Base-by-base conservation (phyloP, 495 filamentous ascomycete species). In the Neurospora sp. region DNA sequence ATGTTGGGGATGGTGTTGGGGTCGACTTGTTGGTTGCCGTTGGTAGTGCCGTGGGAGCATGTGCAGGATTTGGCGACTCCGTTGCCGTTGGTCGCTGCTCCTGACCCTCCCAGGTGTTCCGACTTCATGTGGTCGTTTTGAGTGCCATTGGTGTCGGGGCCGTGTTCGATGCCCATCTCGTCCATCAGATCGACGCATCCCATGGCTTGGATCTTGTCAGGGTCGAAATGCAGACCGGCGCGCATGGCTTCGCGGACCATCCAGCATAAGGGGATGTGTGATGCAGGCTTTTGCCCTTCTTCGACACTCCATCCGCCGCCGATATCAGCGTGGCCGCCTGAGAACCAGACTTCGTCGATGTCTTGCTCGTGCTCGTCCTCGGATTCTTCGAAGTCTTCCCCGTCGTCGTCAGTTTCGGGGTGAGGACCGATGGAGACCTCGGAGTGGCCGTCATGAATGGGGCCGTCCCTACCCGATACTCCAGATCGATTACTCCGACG, bases 261-360 rank as follows among this genome's bases (percentile, higher is more conserved):
- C 89, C 93, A 96, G 5, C 92, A 88, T 4, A 96, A 83, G 3
- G 93, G 92, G 9, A 90, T 86, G 77, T 97, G 92, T 72, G 90
- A 92, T 14, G 94, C 85, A 3, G 91, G 81, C 62, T 86, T 83
- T 78, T 90, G 87, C 1, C 85, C 89, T 0, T 82, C 77, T 0
- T 83, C 74, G 5, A 91, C 81, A 71, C 89, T 89, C 93, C 93
- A 97, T 1, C 93, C 93, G 31, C 94, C 93, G 18, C 93, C 93
- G 39, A 96, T 89, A 75, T 96, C 93, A 11, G 88, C 93, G 77
- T 96, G 93, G 41, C 90, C 89, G 46, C 93, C 93, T 0, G 92
- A 86, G 78, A 96, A 96, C 93, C 93, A 96, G 11, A 94, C 84
- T 74, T 94, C 92, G 76, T 92, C 89, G 72, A 96, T 91, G 76